phyloP scores from a whole-genome alignment of 1,284 basidiomycete species.

The Ganoderma multipileum region DNA sequence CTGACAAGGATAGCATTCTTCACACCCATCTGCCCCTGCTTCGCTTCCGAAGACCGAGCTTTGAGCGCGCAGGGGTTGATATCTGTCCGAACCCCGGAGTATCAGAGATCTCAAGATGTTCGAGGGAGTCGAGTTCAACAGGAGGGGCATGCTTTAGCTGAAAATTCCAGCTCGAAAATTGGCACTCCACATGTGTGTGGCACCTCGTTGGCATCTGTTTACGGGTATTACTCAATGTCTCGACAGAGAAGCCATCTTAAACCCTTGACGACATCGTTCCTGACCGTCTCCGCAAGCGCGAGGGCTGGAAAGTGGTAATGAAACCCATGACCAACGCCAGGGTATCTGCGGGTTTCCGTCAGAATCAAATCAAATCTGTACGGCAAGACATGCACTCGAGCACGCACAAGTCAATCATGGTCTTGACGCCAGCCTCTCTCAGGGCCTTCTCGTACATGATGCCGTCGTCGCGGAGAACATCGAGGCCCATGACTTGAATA shows the following conservation, averaged over 20 bases:
- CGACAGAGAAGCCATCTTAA: slow-evolving; percentile 18
- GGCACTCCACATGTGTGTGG: background rate
- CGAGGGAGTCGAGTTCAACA: too few species aligned
- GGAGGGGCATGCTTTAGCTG: background rate
- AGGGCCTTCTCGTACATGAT: slow-evolving; percentile 34
- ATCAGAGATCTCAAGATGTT: too few species aligned
- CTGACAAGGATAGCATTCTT: background rate
- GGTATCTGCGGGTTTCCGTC: slow-evolving; percentile 3
- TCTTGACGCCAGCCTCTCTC: slow-evolving; percentile 31
- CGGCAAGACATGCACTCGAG: background rate
- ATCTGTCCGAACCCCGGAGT: too few species aligned
- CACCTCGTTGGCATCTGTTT: background rate
- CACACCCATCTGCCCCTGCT: background rate
- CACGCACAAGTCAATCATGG: slow-evolving; percentile 25
- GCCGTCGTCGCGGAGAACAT: slow-evolving; percentile 36
- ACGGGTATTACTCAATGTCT: background rate
- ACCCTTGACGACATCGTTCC: slow-evolving; percentile 15
- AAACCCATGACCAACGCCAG: slow-evolving; percentile 14
- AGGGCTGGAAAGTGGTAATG: slow-evolving; percentile 15
- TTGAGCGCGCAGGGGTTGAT: too few species aligned
- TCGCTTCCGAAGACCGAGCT: background rate
- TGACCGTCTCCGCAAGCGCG: background rate
- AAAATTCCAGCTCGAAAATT: background rate
- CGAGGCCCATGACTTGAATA: slow-evolving; percentile 33
- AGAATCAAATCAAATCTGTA: background rate